Conservation (phyloP, 2,329 filamentous ascomycete genomes). For the Tolypocladium tundrense region DNA sequence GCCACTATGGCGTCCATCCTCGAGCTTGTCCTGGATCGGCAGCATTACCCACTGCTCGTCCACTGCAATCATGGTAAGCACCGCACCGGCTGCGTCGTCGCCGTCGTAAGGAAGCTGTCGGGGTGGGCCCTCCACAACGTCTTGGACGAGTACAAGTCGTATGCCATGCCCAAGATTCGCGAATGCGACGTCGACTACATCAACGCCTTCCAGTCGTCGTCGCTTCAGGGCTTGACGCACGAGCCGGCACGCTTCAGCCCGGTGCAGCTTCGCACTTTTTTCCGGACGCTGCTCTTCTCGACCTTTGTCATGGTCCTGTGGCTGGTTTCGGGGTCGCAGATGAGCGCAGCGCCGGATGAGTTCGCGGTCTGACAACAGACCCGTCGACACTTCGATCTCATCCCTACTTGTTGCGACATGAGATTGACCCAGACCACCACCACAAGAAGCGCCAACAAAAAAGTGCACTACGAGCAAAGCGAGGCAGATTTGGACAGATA, state of each 20-base stretch:
- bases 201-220: conserved; percentile 33
- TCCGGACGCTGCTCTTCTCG: conserved; percentile 32
- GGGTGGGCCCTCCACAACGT: conserved; percentile 55
- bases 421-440: neutral
- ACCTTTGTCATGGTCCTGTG: conserved; percentile 32
- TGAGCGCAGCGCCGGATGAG: conserved; percentile 6
- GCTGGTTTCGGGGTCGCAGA: conserved; percentile 25
- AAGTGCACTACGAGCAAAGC: neutral
- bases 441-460: neutral
- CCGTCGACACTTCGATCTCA: neutral
- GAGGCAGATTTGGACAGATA: neutral
- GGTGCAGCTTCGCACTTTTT: conserved; percentile 25
- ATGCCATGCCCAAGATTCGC: conserved; percentile 49
- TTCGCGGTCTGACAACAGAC: neutral
- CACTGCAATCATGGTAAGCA: conserved; percentile 96
- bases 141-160: conserved; percentile 63
- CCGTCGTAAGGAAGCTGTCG: conserved; percentile 62
- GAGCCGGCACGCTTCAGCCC: conserved; percentile 8
- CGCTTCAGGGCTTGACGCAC: conserved; percentile 16
- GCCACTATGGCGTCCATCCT: conserved; percentile 62
- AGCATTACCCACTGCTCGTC: conserved; percentile 71
- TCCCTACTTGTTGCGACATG: neutral
- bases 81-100: conserved; percentile 82
- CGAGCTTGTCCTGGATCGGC: conserved; percentile 56
- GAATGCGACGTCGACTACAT: conserved; percentile 53